Percentiles rank a stretch among this genome's conserved stretches.
Evolutionary conservation across 2,329 filamentous ascomycete species (phyloP).

Genomic region (Penicillium frequentans): DNA sequence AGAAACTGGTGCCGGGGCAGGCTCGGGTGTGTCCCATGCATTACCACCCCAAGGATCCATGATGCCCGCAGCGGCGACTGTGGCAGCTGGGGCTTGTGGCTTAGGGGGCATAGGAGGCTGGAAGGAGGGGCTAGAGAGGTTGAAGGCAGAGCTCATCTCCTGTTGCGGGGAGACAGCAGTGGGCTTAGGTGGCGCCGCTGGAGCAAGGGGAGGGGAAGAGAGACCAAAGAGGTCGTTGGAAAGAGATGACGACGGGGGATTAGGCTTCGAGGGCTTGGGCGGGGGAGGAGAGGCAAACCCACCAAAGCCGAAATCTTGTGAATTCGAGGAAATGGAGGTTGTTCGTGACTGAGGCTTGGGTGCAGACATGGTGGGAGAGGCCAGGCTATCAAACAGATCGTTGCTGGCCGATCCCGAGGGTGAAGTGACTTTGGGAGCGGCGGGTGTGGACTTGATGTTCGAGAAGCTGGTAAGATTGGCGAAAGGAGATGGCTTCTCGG

Average conservation of each 20-base stretch:
- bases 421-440: constrained; percentile 50
- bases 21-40: constrained; percentile 72
- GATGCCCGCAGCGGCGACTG: constrained; percentile 44
- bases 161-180: constrained; percentile 39
- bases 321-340: constrained; percentile 57
- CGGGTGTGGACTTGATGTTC: constrained; percentile 44
- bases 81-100: constrained; percentile 45
- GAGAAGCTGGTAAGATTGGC: constrained; percentile 60
- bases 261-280: constrained; percentile 43
- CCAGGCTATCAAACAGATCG: constrained; percentile 76
- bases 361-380: constrained; percentile 60
- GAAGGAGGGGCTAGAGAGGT: constrained; percentile 62
- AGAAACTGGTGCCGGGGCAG: constrained; percentile 50
- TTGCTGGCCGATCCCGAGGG: constrained; percentile 59
- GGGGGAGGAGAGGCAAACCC: constrained; percentile 54
- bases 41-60: constrained; percentile 84
- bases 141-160: constrained; percentile 71
- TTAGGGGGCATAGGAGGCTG: constrained; percentile 43
- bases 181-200: constrained; percentile 46
- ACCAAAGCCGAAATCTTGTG: constrained; percentile 66
- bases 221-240: constrained; percentile 84
- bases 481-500: constrained; percentile 63
- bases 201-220: constrained; percentile 47
- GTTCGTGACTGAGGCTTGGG: constrained; percentile 43
- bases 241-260: constrained; percentile 51